These are phyloP conservation scores for Paramarasmius palmivorus DNA, from an alignment of 1,284 basidiomycete genomes.

Conservation along the genomic window DNA sequence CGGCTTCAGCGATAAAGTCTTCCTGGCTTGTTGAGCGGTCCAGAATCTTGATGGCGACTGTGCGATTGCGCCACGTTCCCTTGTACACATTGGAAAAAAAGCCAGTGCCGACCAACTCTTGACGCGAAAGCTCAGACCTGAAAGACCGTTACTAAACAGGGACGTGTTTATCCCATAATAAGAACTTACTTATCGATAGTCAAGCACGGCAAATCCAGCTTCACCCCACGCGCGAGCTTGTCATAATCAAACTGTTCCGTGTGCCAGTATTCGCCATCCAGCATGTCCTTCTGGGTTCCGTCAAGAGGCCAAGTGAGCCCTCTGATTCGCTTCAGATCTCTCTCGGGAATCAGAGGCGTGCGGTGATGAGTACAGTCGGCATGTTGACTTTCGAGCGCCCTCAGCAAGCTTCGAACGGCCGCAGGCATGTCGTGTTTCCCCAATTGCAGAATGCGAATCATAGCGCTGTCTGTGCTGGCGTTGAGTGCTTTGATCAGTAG, in stretches of 20 bases:
- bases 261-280: conserved; percentile 9
- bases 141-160: no score
- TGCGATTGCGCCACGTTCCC: conserved; percentile 13
- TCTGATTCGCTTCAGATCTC: neutral
- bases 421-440: conserved; percentile 11
- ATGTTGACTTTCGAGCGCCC: conserved; percentile 3
- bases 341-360: neutral
- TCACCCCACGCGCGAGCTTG: neutral
- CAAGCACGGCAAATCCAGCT: conserved; percentile 5
- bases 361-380: neutral
- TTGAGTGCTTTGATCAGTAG: conserved; percentile 7
- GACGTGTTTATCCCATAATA: no score
- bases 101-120: conserved; percentile 10
- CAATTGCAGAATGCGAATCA: conserved; percentile 10
- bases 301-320: conserved; percentile 15
- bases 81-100: conserved; percentile 17
- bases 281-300: conserved; percentile 2
- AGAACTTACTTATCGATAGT: conserved; percentile 9
- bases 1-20: conserved; percentile 36
- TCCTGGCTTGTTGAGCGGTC: conserved; percentile 36
- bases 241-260: conserved; percentile 2
- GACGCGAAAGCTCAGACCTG: conserved; percentile 10
- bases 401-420: conserved; percentile 9
- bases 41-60: conserved; percentile 36
- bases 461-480: conserved; percentile 4